phyloP scores from a whole-genome alignment of 352 stramenopile species.

The Phytophthora pistaciae region DNA sequence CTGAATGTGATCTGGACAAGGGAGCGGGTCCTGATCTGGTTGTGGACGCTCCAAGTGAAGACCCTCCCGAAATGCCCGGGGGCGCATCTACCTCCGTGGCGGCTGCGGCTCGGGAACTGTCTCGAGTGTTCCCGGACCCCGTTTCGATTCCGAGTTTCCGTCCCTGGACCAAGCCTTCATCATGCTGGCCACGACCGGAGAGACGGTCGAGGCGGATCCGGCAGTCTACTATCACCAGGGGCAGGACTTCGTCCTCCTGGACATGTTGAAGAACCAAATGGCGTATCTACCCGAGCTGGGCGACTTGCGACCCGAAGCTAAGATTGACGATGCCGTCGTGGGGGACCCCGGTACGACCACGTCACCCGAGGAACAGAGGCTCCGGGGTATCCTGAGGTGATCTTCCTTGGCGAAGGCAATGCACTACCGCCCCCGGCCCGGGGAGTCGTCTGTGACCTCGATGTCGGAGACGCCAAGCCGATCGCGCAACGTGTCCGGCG shows the following conservation, averaged over 20 bases:
- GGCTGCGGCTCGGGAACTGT: not conserved
- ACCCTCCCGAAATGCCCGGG: not conserved
- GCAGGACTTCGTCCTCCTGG: slow-evolving; percentile 8
- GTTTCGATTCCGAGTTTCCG: not conserved
- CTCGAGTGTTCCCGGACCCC: not conserved
- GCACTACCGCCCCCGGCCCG: slow-evolving; percentile 5
- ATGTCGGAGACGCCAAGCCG: slow-evolving; percentile 11
- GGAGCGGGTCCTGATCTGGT: too few species aligned
- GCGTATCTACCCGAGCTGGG: slow-evolving; percentile 12
- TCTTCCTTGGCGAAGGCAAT: slow-evolving; percentile 11
- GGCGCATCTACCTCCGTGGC: not conserved
- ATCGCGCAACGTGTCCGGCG: slow-evolving; percentile 5
- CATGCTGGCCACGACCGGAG: not conserved
- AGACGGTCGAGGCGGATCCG: not conserved
- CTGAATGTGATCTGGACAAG: too few species aligned
- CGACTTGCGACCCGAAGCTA: not conserved
- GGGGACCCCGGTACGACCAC: not conserved
- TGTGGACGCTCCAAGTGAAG: not conserved
- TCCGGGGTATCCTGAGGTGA: not conserved
- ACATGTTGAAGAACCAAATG: slow-evolving; percentile 8
- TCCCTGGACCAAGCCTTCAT: not conserved
- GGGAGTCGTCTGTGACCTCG: slow-evolving; percentile 23
- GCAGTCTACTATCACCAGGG: slow-evolving; percentile 18
- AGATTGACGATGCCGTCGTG: not conserved
- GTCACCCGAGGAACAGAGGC: not conserved